phyloP scores from a whole-genome alignment of 2,329 filamentous ascomycete species.

The Aureobasidium lini region DNA sequence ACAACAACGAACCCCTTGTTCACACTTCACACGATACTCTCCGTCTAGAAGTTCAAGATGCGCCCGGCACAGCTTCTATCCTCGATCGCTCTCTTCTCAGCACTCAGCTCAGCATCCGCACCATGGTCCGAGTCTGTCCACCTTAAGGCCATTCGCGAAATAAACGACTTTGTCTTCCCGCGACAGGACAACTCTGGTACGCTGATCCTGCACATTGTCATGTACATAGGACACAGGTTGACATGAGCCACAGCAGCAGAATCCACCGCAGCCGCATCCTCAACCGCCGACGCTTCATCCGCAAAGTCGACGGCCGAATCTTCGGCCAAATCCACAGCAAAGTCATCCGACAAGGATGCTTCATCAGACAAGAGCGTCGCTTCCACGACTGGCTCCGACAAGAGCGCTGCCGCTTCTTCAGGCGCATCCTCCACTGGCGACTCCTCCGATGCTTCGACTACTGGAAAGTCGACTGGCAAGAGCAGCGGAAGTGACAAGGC shows the following conservation, averaged over 20 bases:
- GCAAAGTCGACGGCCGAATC: conserved; percentile 21
- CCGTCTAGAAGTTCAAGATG: conserved; percentile 21
- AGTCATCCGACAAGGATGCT: conserved; percentile 7
- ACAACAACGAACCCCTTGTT: conserved; percentile 6
- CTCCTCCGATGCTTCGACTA: conserved; percentile 15
- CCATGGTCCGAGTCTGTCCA: conserved; percentile 22
- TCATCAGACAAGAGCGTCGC: conserved; percentile 10
- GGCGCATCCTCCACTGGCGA: conserved; percentile 18
- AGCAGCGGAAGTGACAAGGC: conserved; percentile 18
- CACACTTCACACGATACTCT: background rate
- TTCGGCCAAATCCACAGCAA: conserved; percentile 16
- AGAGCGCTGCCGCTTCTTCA: conserved; percentile 13
- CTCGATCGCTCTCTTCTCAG: conserved; percentile 23
- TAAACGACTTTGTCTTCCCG: conserved; percentile 20
- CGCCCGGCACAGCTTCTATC: conserved; percentile 27
- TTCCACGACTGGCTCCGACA: conserved; percentile 18
- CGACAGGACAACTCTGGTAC: conserved; percentile 20
- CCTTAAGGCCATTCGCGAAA: conserved; percentile 21
- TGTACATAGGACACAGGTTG: background rate
- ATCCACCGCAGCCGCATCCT: conserved; percentile 9
- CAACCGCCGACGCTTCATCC: conserved; percentile 16
- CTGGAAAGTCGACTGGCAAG: conserved; percentile 12
- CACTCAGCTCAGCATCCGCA: conserved; percentile 25
- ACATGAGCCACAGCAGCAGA: conserved; percentile 15
- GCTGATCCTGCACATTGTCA: background rate